Evolutionary conservation across 768 basidiomycete species (phyloP).

Genomic region (Gautieria morchelliformis): DNA sequence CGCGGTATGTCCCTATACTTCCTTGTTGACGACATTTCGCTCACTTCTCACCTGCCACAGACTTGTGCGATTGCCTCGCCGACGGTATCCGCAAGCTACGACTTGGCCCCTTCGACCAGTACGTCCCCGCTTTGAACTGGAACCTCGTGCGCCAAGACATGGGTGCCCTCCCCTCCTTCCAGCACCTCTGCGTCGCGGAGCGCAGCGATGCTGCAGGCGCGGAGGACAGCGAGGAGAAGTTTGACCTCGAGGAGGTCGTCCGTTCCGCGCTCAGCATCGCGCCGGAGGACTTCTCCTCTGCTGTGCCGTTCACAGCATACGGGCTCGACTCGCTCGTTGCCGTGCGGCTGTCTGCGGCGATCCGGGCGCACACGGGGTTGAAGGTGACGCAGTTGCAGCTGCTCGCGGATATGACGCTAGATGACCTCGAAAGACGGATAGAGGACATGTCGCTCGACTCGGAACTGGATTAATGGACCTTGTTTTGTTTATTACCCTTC

Average conservation of each 20-base stretch:
- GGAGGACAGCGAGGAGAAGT: constrained; percentile 6
- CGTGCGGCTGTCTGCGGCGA: constrained; percentile 25
- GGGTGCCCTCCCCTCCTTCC: constrained; percentile 15
- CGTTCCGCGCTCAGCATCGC: constrained; percentile 22
- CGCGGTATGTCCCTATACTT: constrained; percentile 6
- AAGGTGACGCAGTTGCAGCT: constrained; percentile 27
- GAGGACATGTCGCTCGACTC: constrained; percentile 3
- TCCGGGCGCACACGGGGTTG: constrained; percentile 16
- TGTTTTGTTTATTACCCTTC: background rate
- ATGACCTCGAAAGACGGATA: constrained; percentile 15
- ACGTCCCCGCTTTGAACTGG: constrained; percentile 29
- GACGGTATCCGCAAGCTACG: constrained; percentile 23
- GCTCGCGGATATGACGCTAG: constrained; percentile 23
- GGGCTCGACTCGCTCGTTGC: constrained; percentile 35
- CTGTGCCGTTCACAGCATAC: constrained; percentile 32
- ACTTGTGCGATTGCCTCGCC: constrained; percentile 23
- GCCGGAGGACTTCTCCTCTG: constrained; percentile 23
- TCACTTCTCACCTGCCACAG: constrained; percentile 1
- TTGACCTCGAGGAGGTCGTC: constrained; percentile 12
- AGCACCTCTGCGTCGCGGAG: constrained; percentile 15
- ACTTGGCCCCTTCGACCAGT: constrained; percentile 15
- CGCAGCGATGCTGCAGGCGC: constrained; percentile 6
- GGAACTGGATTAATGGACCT: background rate
- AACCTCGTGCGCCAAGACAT: constrained; percentile 15
- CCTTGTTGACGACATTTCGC: background rate